phyloP scores from a whole-genome alignment of 75 land plant species.

The Pinus tabuliformis region DNA sequence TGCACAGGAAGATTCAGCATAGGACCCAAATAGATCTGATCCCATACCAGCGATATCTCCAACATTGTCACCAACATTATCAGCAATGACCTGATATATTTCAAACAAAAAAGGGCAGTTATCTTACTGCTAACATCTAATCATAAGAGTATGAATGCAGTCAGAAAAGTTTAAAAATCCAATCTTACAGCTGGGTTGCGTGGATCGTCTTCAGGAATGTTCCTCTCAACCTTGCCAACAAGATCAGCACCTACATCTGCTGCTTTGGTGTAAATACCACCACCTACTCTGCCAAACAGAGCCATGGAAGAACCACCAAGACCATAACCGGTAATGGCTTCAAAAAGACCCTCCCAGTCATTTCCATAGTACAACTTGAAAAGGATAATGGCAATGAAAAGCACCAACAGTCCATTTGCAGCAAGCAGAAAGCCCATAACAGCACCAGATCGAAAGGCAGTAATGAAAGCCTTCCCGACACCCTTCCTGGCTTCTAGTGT shows the following conservation, averaged over 20 bases:
- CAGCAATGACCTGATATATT: conserved; percentile 55
- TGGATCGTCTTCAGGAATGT: conserved; percentile 94
- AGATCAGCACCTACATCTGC: conserved; percentile 81
- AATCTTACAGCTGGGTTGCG: conserved; percentile 63
- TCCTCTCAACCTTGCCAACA: conserved; percentile 69
- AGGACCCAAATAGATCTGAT: conserved; percentile 78
- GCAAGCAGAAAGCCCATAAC: conserved; percentile 90
- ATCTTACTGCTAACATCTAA: neutral
- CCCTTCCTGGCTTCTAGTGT: conserved; percentile 85
- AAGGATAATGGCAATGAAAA: conserved; percentile 56
- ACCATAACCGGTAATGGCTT: conserved; percentile 91
- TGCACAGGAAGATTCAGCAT: conserved; percentile 72
- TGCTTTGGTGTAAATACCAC: conserved; percentile 89
- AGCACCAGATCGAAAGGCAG: conserved; percentile 86
- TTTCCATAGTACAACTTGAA: conserved; percentile 83
- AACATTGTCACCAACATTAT: conserved; percentile 84
- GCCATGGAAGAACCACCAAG: conserved; percentile 93
- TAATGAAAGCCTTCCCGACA: conserved; percentile 83
- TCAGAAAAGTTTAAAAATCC: neutral
- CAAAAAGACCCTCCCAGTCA: conserved; percentile 89
- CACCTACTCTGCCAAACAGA: conserved; percentile 90
- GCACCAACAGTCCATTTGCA: conserved; percentile 73
- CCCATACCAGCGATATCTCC: conserved; percentile 91
- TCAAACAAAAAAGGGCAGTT: neutral
- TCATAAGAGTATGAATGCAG: neutral